Conservation (phyloP, 129 eudicot species). For the Erigeron canadensis region DNA sequence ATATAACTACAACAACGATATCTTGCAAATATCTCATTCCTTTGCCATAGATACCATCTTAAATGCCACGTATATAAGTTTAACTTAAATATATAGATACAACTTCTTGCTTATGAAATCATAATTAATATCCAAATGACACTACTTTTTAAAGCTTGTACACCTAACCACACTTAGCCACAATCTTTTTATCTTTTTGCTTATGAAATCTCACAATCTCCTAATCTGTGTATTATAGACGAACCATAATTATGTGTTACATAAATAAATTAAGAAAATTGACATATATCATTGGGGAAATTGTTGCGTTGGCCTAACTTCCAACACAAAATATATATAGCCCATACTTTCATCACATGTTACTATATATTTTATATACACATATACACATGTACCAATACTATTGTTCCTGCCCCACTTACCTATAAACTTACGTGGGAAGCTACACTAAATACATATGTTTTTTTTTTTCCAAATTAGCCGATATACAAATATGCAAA, state of each 20-base stretch:
- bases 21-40: neutral
- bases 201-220: neutral
- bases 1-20: neutral
- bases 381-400: constrained; percentile 30
- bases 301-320: constrained; percentile 28
- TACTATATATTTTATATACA: no score
- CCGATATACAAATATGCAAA: neutral
- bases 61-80: constrained; percentile 14
- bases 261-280: neutral
- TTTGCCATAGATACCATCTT: constrained; percentile 4
- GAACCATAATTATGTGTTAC: constrained; percentile 5
- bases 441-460: neutral
- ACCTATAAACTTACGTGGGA: constrained; percentile 31
- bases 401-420: constrained; percentile 11
- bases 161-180: constrained; percentile 4
- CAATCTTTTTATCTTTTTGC: neutral
- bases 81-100: neutral
- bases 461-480: neutral
- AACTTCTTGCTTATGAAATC: no score
- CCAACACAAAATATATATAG: constrained; percentile 10
- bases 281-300: constrained; percentile 12
- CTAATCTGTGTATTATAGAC: neutral
- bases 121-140: neutral
- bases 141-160: neutral
- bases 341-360: constrained; percentile 37